Evolutionary conservation across 164 flowering plant species (phyloP).

Genomic region (Macadamia tetraphylla): DNA sequence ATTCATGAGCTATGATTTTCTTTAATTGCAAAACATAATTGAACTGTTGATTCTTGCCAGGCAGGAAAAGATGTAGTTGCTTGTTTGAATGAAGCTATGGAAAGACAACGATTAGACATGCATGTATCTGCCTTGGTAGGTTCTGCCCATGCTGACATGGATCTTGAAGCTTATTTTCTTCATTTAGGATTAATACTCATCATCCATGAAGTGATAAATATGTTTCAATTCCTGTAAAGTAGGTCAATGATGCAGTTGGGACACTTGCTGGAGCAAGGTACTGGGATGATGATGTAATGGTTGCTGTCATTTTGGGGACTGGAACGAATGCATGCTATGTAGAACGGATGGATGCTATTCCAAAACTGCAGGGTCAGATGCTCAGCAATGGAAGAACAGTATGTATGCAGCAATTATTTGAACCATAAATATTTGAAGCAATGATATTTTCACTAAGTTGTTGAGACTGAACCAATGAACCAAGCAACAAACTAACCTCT

Average conservation of each 20-base stretch:
- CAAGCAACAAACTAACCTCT: not conserved
- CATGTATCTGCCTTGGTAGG: slow-evolving; percentile 80
- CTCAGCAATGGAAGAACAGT: slow-evolving; percentile 60
- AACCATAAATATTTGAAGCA: not conserved
- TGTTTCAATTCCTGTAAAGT: slow-evolving; percentile 6
- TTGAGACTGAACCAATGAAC: no score
- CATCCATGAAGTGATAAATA: not conserved
- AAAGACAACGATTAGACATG: slow-evolving; percentile 63
- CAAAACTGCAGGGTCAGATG: slow-evolving; percentile 38
- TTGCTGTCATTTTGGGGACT: slow-evolving; percentile 90
- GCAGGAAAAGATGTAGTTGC: slow-evolving; percentile 82
- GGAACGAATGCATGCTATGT: slow-evolving; percentile 96
- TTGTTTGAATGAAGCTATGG: slow-evolving; percentile 82
- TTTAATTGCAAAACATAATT: slow-evolving; percentile 6
- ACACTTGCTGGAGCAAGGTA: slow-evolving; percentile 88
- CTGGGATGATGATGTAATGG: slow-evolving; percentile 81
- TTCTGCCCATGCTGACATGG: slow-evolving; percentile 7
- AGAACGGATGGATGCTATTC: slow-evolving; percentile 58
- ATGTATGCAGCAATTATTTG: slow-evolving; percentile 9
- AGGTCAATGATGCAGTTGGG: slow-evolving; percentile 93
- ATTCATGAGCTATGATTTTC: not conserved
- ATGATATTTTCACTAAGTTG: no score
- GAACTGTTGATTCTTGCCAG: slow-evolving; percentile 28
- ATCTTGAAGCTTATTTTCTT: slow-evolving; percentile 3
- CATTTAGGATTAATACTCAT: not conserved